phyloP scores from a whole-genome alignment of 768 basidiomycete species.

The Russula vinacea region DNA sequence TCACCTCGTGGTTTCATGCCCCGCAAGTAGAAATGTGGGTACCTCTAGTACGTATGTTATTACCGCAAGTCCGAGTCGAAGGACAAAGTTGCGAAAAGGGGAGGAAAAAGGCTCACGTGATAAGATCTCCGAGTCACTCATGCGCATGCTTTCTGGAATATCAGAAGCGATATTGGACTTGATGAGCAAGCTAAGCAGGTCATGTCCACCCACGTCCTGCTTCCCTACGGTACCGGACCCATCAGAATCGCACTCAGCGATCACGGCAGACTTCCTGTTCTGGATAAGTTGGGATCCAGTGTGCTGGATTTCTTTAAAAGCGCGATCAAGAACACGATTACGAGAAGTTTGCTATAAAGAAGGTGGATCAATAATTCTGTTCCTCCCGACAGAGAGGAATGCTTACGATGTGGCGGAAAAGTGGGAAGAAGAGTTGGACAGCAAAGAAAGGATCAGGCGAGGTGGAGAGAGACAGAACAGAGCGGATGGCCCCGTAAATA shows the following conservation, averaged over 20 bases:
- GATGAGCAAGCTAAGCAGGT: slow-evolving; percentile 36
- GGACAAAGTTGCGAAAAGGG: not conserved
- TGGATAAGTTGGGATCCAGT: slow-evolving; percentile 50
- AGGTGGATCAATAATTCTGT: not conserved
- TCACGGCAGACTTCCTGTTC: slow-evolving; percentile 47
- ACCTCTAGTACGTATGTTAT: slow-evolving; percentile 31
- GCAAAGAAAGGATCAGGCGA: slow-evolving; percentile 33
- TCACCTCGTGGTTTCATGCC: slow-evolving; percentile 34
- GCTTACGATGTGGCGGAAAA: slow-evolving; percentile 42
- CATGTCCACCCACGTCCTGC: slow-evolving; percentile 30
- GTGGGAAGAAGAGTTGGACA: slow-evolving; percentile 39
- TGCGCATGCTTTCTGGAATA: slow-evolving; percentile 30
- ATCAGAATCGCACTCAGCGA: slow-evolving; percentile 11
- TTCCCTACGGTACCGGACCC: slow-evolving; percentile 15
- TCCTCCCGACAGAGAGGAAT: not conserved
- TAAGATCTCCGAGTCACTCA: slow-evolving; percentile 37
- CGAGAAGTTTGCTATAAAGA: slow-evolving; percentile 31
- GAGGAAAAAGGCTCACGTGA: slow-evolving; percentile 28
- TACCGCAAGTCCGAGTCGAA: not conserved
- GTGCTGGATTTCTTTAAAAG: slow-evolving; percentile 44
- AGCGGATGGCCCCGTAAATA: slow-evolving; percentile 38
- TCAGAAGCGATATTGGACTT: slow-evolving; percentile 37
- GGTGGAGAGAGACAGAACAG: slow-evolving; percentile 32
- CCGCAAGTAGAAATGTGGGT: slow-evolving; percentile 36
- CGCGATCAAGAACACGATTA: slow-evolving; percentile 30